A percentile compares a stretch with the other conserved stretches of the same genome.
phyloP scores from a whole-genome alignment of 2,329 filamentous ascomycete species.

The Ceratocystis cacaofunesta region DNA sequence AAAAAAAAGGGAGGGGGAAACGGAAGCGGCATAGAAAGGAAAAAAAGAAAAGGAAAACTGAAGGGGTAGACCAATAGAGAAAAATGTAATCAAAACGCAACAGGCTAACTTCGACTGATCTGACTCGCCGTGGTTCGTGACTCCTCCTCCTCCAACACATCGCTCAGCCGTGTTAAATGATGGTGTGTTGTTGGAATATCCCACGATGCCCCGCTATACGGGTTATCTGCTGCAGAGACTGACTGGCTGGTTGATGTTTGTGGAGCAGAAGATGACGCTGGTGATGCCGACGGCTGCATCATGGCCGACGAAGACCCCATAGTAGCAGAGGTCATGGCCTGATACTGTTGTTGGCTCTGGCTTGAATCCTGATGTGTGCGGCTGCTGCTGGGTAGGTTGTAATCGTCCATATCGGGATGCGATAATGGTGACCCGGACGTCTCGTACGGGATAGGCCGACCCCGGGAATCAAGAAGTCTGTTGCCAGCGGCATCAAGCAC shows the following conservation, averaged over 20 bases:
- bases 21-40: neutral
- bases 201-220: conserved; percentile 56
- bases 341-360: conserved; percentile 11
- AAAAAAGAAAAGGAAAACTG: neutral
- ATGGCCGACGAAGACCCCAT: conserved; percentile 21
- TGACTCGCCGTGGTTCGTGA: conserved; percentile 56
- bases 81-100: neutral
- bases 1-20: neutral
- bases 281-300: neutral
- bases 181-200: conserved; percentile 65
- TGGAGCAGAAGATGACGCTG: neutral
- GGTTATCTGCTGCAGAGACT: conserved; percentile 24
- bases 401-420: conserved; percentile 13
- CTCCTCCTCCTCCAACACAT: conserved; percentile 76
- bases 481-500: conserved; percentile 21
- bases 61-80: neutral
- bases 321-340: conserved; percentile 1
- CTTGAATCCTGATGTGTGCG: conserved; percentile 27
- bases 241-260: neutral
- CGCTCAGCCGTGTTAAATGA: conserved; percentile 75
- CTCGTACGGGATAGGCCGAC: conserved; percentile 18
- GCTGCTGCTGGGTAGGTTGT: conserved; percentile 26
- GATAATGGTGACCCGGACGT: conserved; percentile 10
- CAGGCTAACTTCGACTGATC: conserved; percentile 30
- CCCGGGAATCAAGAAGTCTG: conserved; percentile 20